Base-by-base conservation (phyloP, 2,329 filamentous ascomycete species). In the Claviceps cyperi region DNA sequence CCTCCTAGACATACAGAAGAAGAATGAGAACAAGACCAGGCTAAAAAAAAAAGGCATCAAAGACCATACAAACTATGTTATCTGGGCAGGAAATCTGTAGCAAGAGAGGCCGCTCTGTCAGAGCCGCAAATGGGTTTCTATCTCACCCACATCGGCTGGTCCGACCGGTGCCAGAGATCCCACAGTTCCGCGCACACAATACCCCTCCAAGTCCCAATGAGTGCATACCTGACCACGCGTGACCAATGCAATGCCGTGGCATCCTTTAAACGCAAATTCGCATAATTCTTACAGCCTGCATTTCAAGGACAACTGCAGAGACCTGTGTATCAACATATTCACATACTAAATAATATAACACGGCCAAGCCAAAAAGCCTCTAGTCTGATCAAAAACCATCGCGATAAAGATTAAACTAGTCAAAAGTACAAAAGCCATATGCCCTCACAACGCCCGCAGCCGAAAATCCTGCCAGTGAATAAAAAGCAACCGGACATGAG, bases 361-460 rank as follows among this genome's bases (percentile, higher is more conserved):
- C 6, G 41, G 21, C 24, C 32, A 22, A 22, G 22, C 22, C 22
- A 5, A 17, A 21, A 52, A 50, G 43, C 19, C 43, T 22, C 9
- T 3, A 32, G 48, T 37, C 19, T 44, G 17, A 17, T 24, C 14
- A 60, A 58, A 51, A 58, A 54, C 51, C 28, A 32, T 32, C 9
- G 28, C 28, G 28, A 32, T 32, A 32, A 32, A 32, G 1, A 32
- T 1, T 11, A 11, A 32, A 32, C 28, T 32, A 4, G 28, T 32
- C 28, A 32, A 32, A 11, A 32, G 28, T 32, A 32, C 28, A 32
- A 64, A 64, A 62, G 55, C 56, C 59, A 58, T 60, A 62, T 62
- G 57, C 61, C 63, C 58, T 58, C 53, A 56, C 65, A 49, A 65
- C 63, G 63, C 63, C 63, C 40, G 55, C 60, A 60, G 57, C 60